Percentiles rank a stretch among this genome's conserved stretches.
phyloP scores from a whole-genome alignment of 2,329 filamentous ascomycete genomes.

The Atkinsonella texensis region DNA sequence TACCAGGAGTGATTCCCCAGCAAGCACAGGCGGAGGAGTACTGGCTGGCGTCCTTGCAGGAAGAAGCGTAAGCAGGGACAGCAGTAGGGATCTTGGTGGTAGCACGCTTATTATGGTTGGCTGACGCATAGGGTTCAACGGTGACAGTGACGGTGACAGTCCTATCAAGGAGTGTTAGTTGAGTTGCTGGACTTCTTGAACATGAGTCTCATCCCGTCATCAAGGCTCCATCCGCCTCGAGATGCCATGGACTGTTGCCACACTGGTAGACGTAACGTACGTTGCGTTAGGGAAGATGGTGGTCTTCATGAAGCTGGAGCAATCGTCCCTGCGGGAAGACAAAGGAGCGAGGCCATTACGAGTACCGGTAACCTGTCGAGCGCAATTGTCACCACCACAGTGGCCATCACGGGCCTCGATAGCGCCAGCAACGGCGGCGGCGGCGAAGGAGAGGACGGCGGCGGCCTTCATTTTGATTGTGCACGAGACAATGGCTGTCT shows the following conservation, averaged over 20 bases:
- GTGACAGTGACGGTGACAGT: constrained; percentile 27
- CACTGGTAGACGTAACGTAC: constrained; percentile 25
- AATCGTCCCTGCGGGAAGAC: constrained; percentile 25
- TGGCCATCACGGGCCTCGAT: constrained; percentile 24
- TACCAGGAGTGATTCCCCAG: constrained; percentile 29
- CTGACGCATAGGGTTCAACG: constrained; percentile 20
- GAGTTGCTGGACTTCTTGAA: neutral
- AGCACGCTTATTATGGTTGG: constrained; percentile 18
- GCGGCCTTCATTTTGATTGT: constrained; percentile 29
- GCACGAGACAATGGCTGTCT: neutral
- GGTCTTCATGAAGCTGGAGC: constrained; percentile 27
- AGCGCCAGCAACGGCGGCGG: constrained; percentile 23
- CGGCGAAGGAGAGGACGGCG: constrained; percentile 25
- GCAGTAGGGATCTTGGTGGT: constrained; percentile 19
- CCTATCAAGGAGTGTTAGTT: constrained; percentile 7
- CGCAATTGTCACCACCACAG: constrained; percentile 31
- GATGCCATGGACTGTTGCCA: neutral
- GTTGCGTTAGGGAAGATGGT: constrained; percentile 27
- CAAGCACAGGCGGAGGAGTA: constrained; percentile 33
- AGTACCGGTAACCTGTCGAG: constrained; percentile 32
- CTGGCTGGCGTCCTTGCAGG: constrained; percentile 20
- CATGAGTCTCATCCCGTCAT: neutral
- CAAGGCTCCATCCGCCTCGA: neutral
- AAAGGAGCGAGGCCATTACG: constrained; percentile 23
- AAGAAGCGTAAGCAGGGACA: constrained; percentile 29